Conservation (phyloP, 2,329 filamentous ascomycete species). For the Penicillium sp. region DNA sequence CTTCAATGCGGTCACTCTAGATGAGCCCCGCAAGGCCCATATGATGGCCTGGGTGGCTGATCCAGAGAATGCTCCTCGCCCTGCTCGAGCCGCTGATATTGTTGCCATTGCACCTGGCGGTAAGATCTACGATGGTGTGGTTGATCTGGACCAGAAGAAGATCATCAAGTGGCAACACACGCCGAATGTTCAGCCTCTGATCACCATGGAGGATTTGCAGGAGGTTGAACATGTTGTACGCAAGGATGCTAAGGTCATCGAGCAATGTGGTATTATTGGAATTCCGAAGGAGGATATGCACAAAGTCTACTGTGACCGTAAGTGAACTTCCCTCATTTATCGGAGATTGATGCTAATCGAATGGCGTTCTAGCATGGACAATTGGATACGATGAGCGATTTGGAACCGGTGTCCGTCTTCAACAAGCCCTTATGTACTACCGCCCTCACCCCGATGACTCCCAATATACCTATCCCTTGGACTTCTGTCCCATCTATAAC, state of each 20-base stretch:
- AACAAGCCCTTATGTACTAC: slow-evolving; percentile 96
- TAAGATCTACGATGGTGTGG: slow-evolving; percentile 78
- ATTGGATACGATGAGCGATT: slow-evolving; percentile 93
- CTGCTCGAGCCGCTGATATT: slow-evolving; percentile 73
- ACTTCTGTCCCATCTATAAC: slow-evolving; percentile 93
- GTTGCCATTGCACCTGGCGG: slow-evolving; percentile 78
- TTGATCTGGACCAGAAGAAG: slow-evolving; percentile 67
- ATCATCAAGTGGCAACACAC: slow-evolving; percentile 73
- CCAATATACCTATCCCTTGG: slow-evolving; percentile 87
- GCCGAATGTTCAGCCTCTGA: slow-evolving; percentile 78
- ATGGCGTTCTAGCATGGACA: slow-evolving; percentile 66
- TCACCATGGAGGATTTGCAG: slow-evolving; percentile 87
- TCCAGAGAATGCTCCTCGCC: slow-evolving; percentile 60
- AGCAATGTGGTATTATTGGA: slow-evolving; percentile 81
- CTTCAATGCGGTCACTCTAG: slow-evolving; percentile 84
- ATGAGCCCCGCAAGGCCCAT: slow-evolving; percentile 80
- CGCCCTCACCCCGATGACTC: slow-evolving; percentile 79
- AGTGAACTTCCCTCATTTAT: slow-evolving; percentile 31
- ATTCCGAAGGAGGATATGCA: slow-evolving; percentile 82
- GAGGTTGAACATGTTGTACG: slow-evolving; percentile 74
- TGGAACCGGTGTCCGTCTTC: slow-evolving; percentile 72
- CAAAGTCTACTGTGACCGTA: slow-evolving; percentile 90
- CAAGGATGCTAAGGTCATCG: slow-evolving; percentile 80
- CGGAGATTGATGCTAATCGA: slow-evolving; percentile 5
- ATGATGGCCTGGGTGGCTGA: slow-evolving; percentile 77